Base-by-base conservation (phyloP, 1,284 basidiomycete species). In the Cryptococcus hybrid region DNA sequence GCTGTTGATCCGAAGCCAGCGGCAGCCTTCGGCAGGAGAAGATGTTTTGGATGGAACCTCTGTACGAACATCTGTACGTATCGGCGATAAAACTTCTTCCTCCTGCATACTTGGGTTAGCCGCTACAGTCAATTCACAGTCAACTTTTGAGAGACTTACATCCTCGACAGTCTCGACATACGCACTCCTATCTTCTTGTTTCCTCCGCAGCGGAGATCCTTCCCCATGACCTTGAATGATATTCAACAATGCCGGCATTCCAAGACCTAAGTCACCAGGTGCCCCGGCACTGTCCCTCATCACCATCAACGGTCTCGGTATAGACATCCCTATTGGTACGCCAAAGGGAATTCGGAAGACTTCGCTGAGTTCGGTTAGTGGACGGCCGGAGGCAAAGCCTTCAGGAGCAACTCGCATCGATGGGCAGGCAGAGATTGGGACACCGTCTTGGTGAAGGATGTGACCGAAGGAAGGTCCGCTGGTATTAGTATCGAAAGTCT, bases 401-500 rank as follows among this genome's bases (percentile, higher is more conserved):
- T 37, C 34, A n/a, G 58, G 51, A 54, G 61, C 48, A 24, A 62
- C 39, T 60, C 67, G 65, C 15, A 57, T 52, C 3, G 59, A 65
- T 13, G 56, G 63, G 44, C 49, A 36, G 56, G 60, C 43, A 42
- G 38, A 40, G 9, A 69, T 43, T 0, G 73, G 70, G 7, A 56
- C 53, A 11, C 72, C 74, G 45, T 72, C 62, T 13, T 54, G 57
- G 55, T 74, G 71, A 2, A 66, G 54, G 6, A 74, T 56, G 56
- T 77, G 75, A 0, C 76, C 76, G 53, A 78, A 78, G 0, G 74
- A 75, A 13, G 72, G 73, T 3, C 61, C 74, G 54, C 67, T 69
- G 0, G 71, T 71, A 8, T 58, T 52, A 3, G 73, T 75, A 37
- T 70, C 64, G 42, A 61, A 68, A 7, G 71, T 74, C 45, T 58